Percentiles rank a stretch among this genome's conserved stretches.
phyloP scores from a whole-genome alignment of 805 yeast genomes.

The Kodamaea leandrae region DNA sequence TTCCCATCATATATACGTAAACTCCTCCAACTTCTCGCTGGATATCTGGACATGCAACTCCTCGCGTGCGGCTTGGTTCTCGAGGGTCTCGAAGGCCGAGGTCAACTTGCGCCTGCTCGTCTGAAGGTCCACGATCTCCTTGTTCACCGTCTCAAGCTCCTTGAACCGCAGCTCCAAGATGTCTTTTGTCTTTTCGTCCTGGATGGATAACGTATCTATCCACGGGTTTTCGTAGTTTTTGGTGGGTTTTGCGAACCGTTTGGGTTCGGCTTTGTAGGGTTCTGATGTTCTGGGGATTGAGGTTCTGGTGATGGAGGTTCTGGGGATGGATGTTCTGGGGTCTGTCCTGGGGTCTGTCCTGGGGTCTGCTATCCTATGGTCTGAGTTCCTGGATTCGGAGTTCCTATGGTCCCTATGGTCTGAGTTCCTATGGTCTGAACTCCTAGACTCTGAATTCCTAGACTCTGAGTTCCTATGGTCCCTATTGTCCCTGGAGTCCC shows the following conservation, averaged over 20 bases:
- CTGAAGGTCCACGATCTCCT: slow-evolving; percentile 27
- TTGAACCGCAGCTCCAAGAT: slow-evolving; percentile 25
- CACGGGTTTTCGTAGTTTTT: slow-evolving; percentile 27
- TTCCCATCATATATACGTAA: slow-evolving; percentile 29
- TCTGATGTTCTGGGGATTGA: too few species aligned
- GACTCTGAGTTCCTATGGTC: neutral
- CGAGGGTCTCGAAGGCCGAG: slow-evolving; percentile 16
- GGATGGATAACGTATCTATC: slow-evolving; percentile 29
- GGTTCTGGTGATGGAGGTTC: too few species aligned
- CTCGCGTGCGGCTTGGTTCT: slow-evolving; percentile 29
- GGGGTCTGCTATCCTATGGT: neutral
- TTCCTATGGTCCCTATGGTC: neutral
- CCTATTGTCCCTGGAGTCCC: neutral
- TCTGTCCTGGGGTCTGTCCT: neutral
- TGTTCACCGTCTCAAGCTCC: slow-evolving; percentile 25
- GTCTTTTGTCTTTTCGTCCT: slow-evolving; percentile 24
- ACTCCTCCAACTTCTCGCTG: slow-evolving; percentile 50
- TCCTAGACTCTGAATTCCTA: neutral
- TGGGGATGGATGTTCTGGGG: neutral
- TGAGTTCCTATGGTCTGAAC: too few species aligned
- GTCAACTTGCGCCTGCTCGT: slow-evolving; percentile 21
- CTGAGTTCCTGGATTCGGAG: neutral
- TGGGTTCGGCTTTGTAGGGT: neutral
- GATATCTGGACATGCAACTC: slow-evolving; percentile 35
- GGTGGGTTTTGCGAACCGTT: neutral